Conservation (phyloP, 2,329 filamentous ascomycete species). For the Lasiodiplodia hormozganensis region DNA sequence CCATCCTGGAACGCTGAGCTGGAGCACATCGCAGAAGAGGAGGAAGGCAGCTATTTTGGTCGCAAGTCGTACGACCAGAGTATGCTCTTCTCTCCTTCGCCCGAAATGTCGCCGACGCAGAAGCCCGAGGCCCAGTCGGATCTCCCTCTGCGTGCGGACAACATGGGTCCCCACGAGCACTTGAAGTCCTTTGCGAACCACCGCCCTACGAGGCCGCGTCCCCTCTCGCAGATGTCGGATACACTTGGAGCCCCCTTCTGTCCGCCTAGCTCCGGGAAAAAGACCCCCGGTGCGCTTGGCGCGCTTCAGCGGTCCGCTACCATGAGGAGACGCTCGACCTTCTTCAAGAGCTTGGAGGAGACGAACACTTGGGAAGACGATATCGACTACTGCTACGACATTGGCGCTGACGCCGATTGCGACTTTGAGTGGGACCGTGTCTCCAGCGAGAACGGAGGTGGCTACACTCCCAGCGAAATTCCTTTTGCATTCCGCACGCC, state of each 20-base stretch:
- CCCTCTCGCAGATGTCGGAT: slow-evolving; percentile 53
- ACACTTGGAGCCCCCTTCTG: slow-evolving; percentile 52
- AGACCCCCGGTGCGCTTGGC: slow-evolving; percentile 21
- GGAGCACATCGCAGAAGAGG: slow-evolving; percentile 47
- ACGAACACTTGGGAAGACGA: slow-evolving; percentile 64
- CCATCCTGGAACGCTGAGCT: slow-evolving; percentile 48
- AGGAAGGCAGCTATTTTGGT: slow-evolving; percentile 34
- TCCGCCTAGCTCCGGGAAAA: slow-evolving; percentile 33
- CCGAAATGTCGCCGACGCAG: slow-evolving; percentile 30
- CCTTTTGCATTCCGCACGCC: slow-evolving; percentile 13
- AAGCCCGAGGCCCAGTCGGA: slow-evolving; percentile 18
- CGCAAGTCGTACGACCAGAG: slow-evolving; percentile 38
- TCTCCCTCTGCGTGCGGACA: slow-evolving; percentile 23
- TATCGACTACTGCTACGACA: slow-evolving; percentile 68
- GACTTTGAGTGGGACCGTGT: slow-evolving; percentile 64
- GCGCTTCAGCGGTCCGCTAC: slow-evolving; percentile 18
- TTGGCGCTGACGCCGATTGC: slow-evolving; percentile 66
- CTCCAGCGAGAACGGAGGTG: slow-evolving; percentile 41
- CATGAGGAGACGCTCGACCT: slow-evolving; percentile 27
- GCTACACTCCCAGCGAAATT: slow-evolving; percentile 33
- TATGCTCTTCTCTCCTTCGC: slow-evolving; percentile 33
- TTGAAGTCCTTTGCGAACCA: slow-evolving; percentile 27
- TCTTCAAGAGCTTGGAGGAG: slow-evolving; percentile 26
- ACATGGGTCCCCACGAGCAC: slow-evolving; percentile 25
- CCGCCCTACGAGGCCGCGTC: slow-evolving; percentile 30